Evolutionary conservation across 495 filamentous ascomycete species (phyloP).

Genomic region (Cercophora newfieldiana): DNA sequence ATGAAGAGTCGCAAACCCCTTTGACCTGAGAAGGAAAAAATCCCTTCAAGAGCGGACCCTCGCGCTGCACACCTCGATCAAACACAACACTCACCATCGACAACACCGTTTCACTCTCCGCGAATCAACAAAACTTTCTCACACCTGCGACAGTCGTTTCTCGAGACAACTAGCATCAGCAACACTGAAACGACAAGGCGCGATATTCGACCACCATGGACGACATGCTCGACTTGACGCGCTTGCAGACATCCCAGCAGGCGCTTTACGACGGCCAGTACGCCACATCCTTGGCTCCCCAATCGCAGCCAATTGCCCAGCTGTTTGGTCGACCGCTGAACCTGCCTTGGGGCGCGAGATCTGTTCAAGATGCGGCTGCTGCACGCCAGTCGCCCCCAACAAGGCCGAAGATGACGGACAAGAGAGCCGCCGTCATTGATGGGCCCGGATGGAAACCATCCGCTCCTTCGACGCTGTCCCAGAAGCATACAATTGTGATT

Average conservation of each 20-base stretch:
- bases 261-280: not conserved
- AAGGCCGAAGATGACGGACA: not conserved
- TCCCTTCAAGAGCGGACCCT: too few species aligned
- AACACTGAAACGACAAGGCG: not conserved
- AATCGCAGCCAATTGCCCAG: not conserved
- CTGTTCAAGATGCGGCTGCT: not conserved
- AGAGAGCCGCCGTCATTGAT: not conserved
- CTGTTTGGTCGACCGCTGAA: not conserved
- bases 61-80: too few species aligned
- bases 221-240: not conserved
- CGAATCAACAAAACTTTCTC: too few species aligned
- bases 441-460: not conserved
- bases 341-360: not conserved
- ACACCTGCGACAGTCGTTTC: too few species aligned
- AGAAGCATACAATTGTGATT: not conserved
- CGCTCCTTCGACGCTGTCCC: not conserved
- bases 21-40: too few species aligned
- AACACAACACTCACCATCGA: too few species aligned
- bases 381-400: not conserved
- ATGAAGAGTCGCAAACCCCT: too few species aligned
- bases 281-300: not conserved
- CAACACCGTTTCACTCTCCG: too few species aligned
- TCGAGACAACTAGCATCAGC: not conserved
- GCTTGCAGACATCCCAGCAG: not conserved
- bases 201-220: not conserved